Evolutionary conservation across 2,329 filamentous ascomycete species (phyloP).

Genomic region (Fusarium coicis): DNA sequence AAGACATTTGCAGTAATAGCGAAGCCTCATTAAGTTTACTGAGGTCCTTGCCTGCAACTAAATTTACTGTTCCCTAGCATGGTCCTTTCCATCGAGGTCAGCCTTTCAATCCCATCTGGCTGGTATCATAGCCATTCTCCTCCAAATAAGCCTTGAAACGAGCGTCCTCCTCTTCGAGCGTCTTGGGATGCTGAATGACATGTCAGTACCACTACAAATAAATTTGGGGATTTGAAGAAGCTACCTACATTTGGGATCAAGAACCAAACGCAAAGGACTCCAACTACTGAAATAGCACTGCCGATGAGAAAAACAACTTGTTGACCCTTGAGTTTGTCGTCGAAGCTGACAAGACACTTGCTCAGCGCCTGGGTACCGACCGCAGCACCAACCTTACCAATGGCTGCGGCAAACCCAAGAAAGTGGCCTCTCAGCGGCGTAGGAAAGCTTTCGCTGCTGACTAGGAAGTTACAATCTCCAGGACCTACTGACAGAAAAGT

Average conservation of each 20-base stretch:
- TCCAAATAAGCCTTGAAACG: not conserved
- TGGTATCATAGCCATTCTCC: not conserved
- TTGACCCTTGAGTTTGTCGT: not conserved
- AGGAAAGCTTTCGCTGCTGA: not conserved
- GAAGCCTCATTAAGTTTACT: no score
- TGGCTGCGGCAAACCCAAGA: not conserved
- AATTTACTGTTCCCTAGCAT: no score
- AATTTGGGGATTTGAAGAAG: rapidly evolving
- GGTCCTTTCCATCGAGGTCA: not conserved
- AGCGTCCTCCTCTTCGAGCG: not conserved
- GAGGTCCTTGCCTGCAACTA: no score
- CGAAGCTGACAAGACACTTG: not conserved
- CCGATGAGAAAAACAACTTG: not conserved
- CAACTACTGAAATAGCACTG: not conserved
- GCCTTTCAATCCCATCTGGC: not conserved
- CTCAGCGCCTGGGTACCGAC: not conserved
- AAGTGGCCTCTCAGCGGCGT: not conserved
- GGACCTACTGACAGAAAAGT: not conserved
- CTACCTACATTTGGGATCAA: not conserved
- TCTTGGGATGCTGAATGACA: not conserved
- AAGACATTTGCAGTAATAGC: no score
- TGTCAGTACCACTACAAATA: not conserved
- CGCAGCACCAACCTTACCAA: not conserved
- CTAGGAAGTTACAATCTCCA: not conserved
- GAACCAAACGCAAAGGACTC: not conserved